These are phyloP conservation scores for Diaporthe aspalathi DNA, from an alignment of 2,329 filamentous ascomycete species.

Conservation along the genomic window DNA sequence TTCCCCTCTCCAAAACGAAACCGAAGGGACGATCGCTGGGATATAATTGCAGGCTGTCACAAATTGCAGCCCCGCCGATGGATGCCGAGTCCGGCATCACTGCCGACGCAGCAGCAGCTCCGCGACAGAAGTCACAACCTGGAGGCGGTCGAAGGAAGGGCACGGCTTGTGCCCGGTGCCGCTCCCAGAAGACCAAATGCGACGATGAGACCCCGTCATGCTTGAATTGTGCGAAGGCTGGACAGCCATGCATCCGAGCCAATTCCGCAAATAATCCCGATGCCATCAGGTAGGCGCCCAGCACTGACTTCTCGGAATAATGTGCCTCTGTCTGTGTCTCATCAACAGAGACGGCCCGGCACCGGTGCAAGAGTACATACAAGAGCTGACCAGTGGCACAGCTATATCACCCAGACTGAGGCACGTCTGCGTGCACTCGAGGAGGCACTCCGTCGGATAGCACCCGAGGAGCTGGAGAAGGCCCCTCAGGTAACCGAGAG, in stretches of 20 bases:
- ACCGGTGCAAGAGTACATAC: not conserved
- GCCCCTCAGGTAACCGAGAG: slow-evolving; percentile 21
- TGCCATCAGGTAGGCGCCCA: slow-evolving; percentile 30
- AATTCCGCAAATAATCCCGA: slow-evolving; percentile 37
- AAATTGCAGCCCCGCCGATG: slow-evolving; percentile 35
- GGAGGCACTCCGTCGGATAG: slow-evolving; percentile 42
- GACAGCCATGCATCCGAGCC: slow-evolving; percentile 46
- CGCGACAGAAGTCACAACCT: slow-evolving; percentile 4
- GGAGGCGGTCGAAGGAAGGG: slow-evolving; percentile 43
- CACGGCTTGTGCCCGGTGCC: slow-evolving; percentile 48
- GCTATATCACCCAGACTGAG: slow-evolving; percentile 36
- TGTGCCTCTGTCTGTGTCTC: too few species aligned
- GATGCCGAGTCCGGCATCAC: slow-evolving; percentile 6
- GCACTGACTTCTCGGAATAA: not conserved
- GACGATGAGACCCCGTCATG: slow-evolving; percentile 47
- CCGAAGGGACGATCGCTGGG: not conserved
- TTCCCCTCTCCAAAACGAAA: not conserved
- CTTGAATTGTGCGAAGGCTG: slow-evolving; percentile 46
- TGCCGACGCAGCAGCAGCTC: slow-evolving; percentile 9
- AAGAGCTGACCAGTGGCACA: slow-evolving; percentile 9
- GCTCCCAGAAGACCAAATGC: slow-evolving; percentile 49
- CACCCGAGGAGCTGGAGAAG: slow-evolving; percentile 43
- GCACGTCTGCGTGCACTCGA: slow-evolving; percentile 39
- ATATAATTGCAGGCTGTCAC: not conserved
- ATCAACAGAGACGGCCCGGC: not conserved